Conservation (phyloP, 2,329 filamentous ascomycete genomes). For the Chrysoporthe austroafricana region DNA sequence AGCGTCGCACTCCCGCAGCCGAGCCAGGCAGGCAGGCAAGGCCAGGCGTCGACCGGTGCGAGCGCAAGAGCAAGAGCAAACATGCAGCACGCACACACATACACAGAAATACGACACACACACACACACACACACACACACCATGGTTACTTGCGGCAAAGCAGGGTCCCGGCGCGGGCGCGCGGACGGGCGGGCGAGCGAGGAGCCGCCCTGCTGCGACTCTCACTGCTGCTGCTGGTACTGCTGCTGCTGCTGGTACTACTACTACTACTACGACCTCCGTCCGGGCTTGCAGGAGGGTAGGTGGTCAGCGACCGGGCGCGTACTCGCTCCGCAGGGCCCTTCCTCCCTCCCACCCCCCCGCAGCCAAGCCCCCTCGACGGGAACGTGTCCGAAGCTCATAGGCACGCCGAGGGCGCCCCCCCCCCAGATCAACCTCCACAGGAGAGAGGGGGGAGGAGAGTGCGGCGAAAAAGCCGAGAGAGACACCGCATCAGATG, state of each 20-base stretch:
- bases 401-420: neutral
- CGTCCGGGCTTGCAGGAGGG: too few species aligned
- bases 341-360: neutral
- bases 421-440: neutral
- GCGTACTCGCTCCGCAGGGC: neutral
- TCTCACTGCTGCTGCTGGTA: too few species aligned
- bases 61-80: neutral
- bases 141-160: too few species aligned
- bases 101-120: neutral
- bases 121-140: neutral
- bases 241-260: too few species aligned
- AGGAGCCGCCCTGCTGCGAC: too few species aligned
- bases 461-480: conserved; percentile 4
- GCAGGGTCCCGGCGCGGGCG: too few species aligned
- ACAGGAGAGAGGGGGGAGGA: neutral
- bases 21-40: neutral
- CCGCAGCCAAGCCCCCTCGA: neutral
- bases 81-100: neutral
- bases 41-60: neutral
- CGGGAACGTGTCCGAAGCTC: neutral
- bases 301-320: too few species aligned
- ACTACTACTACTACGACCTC: too few species aligned
- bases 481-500: conserved; percentile 9
- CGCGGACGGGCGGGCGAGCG: too few species aligned
- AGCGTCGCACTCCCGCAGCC: neutral